These are phyloP conservation scores for Pichia occidentalis DNA, from an alignment of 805 yeast species.

Conservation along the genomic window DNA sequence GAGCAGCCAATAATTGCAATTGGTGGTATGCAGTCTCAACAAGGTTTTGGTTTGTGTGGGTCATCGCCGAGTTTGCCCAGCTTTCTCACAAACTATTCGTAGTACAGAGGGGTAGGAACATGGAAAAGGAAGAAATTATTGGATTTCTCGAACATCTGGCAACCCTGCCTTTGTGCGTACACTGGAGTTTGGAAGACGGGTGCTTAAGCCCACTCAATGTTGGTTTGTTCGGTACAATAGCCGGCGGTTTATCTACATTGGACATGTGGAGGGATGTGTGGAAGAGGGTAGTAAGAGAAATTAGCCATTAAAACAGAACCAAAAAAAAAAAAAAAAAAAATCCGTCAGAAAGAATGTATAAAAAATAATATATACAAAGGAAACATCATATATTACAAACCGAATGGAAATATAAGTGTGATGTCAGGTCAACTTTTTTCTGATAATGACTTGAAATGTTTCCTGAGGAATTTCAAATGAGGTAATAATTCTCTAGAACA, in stretches of 20 bases:
- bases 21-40: conserved; percentile 30
- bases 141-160: conserved; percentile 27
- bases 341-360: neutral
- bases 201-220: conserved; percentile 28
- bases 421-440: too few relatives aligned
- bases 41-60: conserved; percentile 31
- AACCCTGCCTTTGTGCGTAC: conserved; percentile 32
- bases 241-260: conserved; percentile 19
- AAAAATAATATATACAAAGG: too few relatives aligned
- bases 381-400: too few relatives aligned
- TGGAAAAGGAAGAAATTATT: conserved; percentile 12
- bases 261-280: conserved; percentile 20
- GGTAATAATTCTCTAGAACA: conserved; percentile 32
- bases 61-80: conserved; percentile 26
- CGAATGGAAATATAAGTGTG: too few relatives aligned
- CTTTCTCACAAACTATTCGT: neutral
- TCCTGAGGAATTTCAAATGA: conserved; percentile 30
- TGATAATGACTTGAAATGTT: conserved; percentile 12
- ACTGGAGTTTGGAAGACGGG: conserved; percentile 33
- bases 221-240: conserved; percentile 31
- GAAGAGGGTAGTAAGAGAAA: conserved; percentile 11
- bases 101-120: conserved; percentile 12
- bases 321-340: conserved; percentile 1
- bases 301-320: too few relatives aligned
- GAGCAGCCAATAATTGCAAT: conserved; percentile 10